Conservation (phyloP, 345 rosid genomes). For the Hevea brasiliensis region DNA sequence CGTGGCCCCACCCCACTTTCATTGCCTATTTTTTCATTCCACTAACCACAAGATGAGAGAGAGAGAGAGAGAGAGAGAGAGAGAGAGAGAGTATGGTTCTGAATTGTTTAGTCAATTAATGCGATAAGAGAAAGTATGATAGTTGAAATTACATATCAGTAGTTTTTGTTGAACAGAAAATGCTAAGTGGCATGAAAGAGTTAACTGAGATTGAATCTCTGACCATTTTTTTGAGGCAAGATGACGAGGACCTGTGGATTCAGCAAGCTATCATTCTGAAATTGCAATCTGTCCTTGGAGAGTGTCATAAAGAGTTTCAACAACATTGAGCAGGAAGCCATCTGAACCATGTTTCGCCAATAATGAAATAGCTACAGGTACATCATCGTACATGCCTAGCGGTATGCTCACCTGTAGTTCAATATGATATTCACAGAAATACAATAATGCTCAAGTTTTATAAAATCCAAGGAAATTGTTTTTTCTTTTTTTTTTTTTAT, state of each 20-base stretch:
- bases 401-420: constrained; percentile 68
- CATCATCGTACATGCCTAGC: constrained; percentile 49
- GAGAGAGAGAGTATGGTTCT: not conserved
- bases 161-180: no score
- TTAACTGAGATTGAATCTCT: no score
- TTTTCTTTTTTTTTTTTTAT: not conserved
- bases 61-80: no score
- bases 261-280: not conserved
- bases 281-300: constrained; percentile 35
- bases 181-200: not conserved
- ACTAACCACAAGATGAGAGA: no score
- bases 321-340: constrained; percentile 62
- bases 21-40: no score
- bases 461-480: no score
- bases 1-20: no score
- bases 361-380: constrained; percentile 66
- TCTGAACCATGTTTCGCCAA: constrained; percentile 77
- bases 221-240: not conserved
- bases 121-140: not conserved
- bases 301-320: constrained; percentile 47
- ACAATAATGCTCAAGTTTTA: not conserved
- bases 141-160: not conserved
- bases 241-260: no score
- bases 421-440: not conserved
- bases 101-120: not conserved